Base-by-base conservation (phyloP, 2,329 filamentous ascomycete genomes). In the Fusarium citri region DNA sequence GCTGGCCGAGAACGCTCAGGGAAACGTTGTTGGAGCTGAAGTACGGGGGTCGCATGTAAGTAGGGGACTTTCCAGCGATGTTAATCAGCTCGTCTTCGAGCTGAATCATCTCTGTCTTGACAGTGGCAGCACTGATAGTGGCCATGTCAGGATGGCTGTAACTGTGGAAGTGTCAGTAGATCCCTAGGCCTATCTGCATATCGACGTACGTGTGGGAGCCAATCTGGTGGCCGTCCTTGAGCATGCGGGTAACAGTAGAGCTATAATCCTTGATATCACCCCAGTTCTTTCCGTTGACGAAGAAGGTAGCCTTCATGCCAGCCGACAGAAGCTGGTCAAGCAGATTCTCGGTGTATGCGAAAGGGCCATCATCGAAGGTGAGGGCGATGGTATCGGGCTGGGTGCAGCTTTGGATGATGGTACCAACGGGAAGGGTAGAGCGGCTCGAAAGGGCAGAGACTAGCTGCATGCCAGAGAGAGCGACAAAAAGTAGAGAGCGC, bases 291-390 rank as follows among this genome's bases (percentile, higher is more conserved):
- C 70, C 70, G 6, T 69, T 71, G 28, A 72, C 51, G 43, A 72
- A 72, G 41, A 76, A 78, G 23, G 78, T 79, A 3, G 77, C 78
- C 53, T 71, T 74, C 15, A 76, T 55, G 12, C 69, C 66, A 20
- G 71, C 67, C 1, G 55, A 59, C 8, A 68, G 63, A 16, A 79
- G 74, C 12, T 61, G 66, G 47, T 78, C 68, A 11, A 84, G 78
- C 7, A 83, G 69, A 11, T 60, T 54, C 2, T 69, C 57, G 12
- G 82, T 83, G 61, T 77, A 81, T 6, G 51, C 56, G 55, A 37
- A 37, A 11, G 34, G 34, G 34, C 34, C 34, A 37, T 37, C 34
- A 18, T 37, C 34, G 10, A 37, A 37, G 10, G 34, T 37, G 10
- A 37, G 34, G 34, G 34, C 34, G 6, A 37, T 37, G 5, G 34